Evolutionary conservation across 129 eudicot species (phyloP), one percentile per base, ranked within the genome.

Genomic region (Helichrysum umbraculigerum): DNA sequence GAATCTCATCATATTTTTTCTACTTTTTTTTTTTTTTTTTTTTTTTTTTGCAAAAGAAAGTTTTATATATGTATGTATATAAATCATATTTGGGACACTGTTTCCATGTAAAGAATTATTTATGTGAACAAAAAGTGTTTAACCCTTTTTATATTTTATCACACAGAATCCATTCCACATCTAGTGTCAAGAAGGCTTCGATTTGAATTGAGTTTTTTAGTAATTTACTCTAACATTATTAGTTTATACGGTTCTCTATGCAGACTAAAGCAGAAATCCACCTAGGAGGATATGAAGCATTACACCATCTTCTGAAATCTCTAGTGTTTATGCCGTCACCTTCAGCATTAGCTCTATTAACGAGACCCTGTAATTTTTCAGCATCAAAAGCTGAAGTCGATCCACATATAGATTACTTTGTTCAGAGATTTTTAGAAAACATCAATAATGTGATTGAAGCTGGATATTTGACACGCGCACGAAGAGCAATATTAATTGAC

Each of bases 401-500:
- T 52, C 90, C 91, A 52, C 73, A 84, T 16, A 81, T 91, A 64
- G 94, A 95, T 86, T 44, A 79, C 63, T 84, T 89, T 72, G 86
- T 95, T 77, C 78, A 73, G 75, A 73, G 78, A 32, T 89, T 84
- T 80, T 82, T 95, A 20, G 79, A 72, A 32, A 81, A 85, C 75
- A 83, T 95, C 73, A 89, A 91, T 69, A 69, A 75, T 71, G 70
- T 89, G 71, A 87, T 95, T 77, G 93, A 86, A 0, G 81, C 77
- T 32, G 96, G 88, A 75, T 76, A 61, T 59, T 85, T 95, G 85
- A 86, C 84, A 17, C 89, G 96, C 62, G 73, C 90, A 61, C 86
- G 99, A 30, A 79, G 92, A 77, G 99, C 99, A 71, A 78, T 91
- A 68, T 83, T 95, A 78, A 87, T 95, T 81, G 91, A 86, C 71